These are phyloP conservation scores for Lyophyllum atratum DNA, from an alignment of 768 basidiomycete species.

Conservation along the genomic window DNA sequence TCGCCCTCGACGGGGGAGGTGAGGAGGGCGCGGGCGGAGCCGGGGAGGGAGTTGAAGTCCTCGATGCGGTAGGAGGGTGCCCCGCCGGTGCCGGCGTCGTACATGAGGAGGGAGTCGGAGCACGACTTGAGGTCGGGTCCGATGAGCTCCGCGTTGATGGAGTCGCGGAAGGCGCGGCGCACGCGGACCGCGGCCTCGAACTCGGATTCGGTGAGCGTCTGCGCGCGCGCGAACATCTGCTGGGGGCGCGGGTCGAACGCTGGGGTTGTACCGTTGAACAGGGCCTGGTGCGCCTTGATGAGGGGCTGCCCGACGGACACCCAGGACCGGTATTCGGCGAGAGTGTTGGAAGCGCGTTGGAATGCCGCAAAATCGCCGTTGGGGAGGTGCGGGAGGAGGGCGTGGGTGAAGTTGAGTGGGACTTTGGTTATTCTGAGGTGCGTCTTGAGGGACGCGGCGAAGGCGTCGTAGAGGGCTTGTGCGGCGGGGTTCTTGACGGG, in stretches of 20 bases:
- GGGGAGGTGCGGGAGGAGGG: slow-evolving; percentile 30
- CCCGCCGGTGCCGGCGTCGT: slow-evolving; percentile 36
- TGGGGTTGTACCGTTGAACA: slow-evolving; percentile 23
- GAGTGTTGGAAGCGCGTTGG: slow-evolving; percentile 30
- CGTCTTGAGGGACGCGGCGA: slow-evolving; percentile 24
- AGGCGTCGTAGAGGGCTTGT: slow-evolving; percentile 31
- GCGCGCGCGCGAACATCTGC: slow-evolving; percentile 31
- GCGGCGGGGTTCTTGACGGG: slow-evolving; percentile 31
- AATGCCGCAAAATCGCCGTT: slow-evolving; percentile 28
- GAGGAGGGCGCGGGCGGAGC: slow-evolving; percentile 29
- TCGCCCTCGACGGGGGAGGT: slow-evolving; percentile 13
- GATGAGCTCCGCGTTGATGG: slow-evolving; percentile 27
- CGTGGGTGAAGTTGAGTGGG: slow-evolving; percentile 29
- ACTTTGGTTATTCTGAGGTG: slow-evolving; percentile 28
- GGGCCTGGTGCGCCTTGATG: slow-evolving; percentile 21
- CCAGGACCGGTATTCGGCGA: slow-evolving; percentile 39
- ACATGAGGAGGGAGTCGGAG: slow-evolving; percentile 37
- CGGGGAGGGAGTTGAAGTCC: slow-evolving; percentile 32
- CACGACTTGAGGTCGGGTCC: slow-evolving; percentile 30
- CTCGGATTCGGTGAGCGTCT: slow-evolving; percentile 23
- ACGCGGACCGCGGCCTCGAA: slow-evolving; percentile 26
- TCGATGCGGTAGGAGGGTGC: slow-evolving; percentile 36
- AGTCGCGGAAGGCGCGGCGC: slow-evolving; percentile 27
- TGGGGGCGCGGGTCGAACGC: slow-evolving; percentile 33
- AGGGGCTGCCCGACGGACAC: slow-evolving; percentile 33